Evolutionary conservation across 2,329 filamentous ascomycete species (phyloP), one percentile per base, ranked within the genome.

Genomic region (Pseudopithomyces maydicus): DNA sequence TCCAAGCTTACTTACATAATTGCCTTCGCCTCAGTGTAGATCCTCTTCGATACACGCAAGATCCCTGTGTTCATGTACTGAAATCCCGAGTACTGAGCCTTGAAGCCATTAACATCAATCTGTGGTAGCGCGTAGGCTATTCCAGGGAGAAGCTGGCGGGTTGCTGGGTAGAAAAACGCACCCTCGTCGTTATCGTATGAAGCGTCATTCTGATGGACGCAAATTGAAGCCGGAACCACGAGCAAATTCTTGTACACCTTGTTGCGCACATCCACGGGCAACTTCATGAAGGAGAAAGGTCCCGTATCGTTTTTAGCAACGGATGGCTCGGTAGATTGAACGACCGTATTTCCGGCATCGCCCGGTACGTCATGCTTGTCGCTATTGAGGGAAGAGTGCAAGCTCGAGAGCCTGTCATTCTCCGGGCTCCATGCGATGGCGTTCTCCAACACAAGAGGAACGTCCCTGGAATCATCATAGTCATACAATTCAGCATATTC

Each of bases 21-120:
- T 6, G 65, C 65, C n/a, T 72, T 74, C 6, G 77, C 71, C 65
- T 81, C 77, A 52, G 68, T 65, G 63, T 77, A 72, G 52, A 80
- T 61, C 11, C 75, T 67, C 45, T 74, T 75, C 59, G 64, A 77
- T 6, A 62, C 64, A 14, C 71, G 62, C 7, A 80, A 69, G 23
- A 80, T 70, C 43, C 50, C 51, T 22, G 61, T 49, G 45, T 71
- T 73, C 8, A 49, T 60, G 42, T 38, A 53, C 3, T 22, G 23
- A 32, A 65, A 64, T 15, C 56, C 56, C 8, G 59, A 46, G 54
- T 68, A 68, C 12, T 53, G 59, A 2, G 56, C 52, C 17, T 68
- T 69, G 29, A 22, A 50, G 0, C 62, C 68, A 23, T 57, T 54
- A 1, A 68, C 61, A 1, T 49, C 55, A 42, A 52, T 29, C 20